Evolutionary conservation across 148 eudicot genomes (phyloP), one percentile per base, ranked within the genome.

Genomic region (Camellia sinensis): DNA sequence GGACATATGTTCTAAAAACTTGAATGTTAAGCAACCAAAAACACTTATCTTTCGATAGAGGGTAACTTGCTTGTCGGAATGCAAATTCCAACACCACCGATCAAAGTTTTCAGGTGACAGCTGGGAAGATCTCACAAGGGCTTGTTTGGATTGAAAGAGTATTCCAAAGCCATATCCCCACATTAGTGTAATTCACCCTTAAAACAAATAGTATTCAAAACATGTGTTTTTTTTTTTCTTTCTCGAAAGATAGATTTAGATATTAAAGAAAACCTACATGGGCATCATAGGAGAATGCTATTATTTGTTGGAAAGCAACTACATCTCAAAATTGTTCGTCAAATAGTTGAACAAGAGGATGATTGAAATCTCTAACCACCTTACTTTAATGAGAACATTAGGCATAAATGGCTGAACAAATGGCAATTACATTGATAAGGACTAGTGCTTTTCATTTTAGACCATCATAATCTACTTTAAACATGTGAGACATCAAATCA

Each of bases 341-440:
- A 64, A 21, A 64, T 29, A 7, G 0, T 64, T 22, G 14, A 22
- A 52, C 61, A 53, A 21, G 37, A 29, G 41, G 14, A 41, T n/a
- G 77, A 18, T 43, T 67, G 12, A 37, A 18, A 44, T 70, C 14
- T 45, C 53, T 70, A 17, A 46, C 53, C 54, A 46, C 12, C 22
- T 46, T 8, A 71, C 75, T 71, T 50, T 52, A 71, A 50, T 48
- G 46, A 54, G 29, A 29, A 29, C 74, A 44, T 71, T 73, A 54
- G 44, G 76, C 63, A 53, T 73, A 53, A 73, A 14, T 18, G 8
- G 29, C 6, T 3, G 54, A 67, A 0, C 29, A 69, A 69, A 69
- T n/a, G 54, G 6, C 18, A 37, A 45, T 52, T 17, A 56, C 29
- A 29, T 5, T 74, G 77, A 74, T 74, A 57, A 56, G 37, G 77